Percentiles rank a stretch among this genome's conserved stretches.
Evolutionary conservation across 1,284 basidiomycete genomes (phyloP).

Genomic region (Lentinus polychrous): DNA sequence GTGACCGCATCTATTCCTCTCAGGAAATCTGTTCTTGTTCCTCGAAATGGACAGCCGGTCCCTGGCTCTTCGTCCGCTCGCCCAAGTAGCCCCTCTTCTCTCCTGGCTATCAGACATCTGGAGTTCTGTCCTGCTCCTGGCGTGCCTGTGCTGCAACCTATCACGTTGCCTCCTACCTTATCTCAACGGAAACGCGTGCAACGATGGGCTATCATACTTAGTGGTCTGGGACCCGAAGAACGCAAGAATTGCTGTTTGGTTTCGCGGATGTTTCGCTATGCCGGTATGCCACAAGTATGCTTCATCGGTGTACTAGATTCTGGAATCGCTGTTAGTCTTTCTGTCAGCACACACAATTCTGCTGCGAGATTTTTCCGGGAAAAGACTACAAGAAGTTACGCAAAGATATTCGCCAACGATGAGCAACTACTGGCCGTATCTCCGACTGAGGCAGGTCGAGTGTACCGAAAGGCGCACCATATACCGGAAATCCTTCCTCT

Average conservation of each 20-base stretch:
- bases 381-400: slow-evolving; percentile 35
- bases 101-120: slow-evolving; percentile 19
- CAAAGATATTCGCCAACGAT: slow-evolving; percentile 34
- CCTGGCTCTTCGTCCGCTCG: background rate
- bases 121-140: slow-evolving; percentile 24
- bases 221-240: slow-evolving; percentile 36
- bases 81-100: background rate
- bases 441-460: slow-evolving; percentile 43
- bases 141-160: slow-evolving; percentile 27
- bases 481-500: slow-evolving; percentile 47
- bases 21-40: too few species aligned
- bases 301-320: background rate
- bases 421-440: slow-evolving; percentile 67
- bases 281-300: slow-evolving; percentile 33
- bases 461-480: slow-evolving; percentile 24
- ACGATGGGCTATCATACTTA: slow-evolving; percentile 49
- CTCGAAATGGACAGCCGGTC: too few species aligned
- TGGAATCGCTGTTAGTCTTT: slow-evolving; percentile 38
- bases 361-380: slow-evolving; percentile 37
- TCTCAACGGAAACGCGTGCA: slow-evolving; percentile 48
- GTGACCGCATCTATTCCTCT: too few species aligned
- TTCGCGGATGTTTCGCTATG: slow-evolving; percentile 58
- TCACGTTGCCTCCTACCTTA: slow-evolving; percentile 49
- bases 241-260: slow-evolving; percentile 39
- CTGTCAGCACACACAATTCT: slow-evolving; percentile 50